These are phyloP conservation scores for Parathielavia hyrcaniae DNA, from an alignment of 495 filamentous ascomycete genomes.

Conservation along the genomic window DNA sequence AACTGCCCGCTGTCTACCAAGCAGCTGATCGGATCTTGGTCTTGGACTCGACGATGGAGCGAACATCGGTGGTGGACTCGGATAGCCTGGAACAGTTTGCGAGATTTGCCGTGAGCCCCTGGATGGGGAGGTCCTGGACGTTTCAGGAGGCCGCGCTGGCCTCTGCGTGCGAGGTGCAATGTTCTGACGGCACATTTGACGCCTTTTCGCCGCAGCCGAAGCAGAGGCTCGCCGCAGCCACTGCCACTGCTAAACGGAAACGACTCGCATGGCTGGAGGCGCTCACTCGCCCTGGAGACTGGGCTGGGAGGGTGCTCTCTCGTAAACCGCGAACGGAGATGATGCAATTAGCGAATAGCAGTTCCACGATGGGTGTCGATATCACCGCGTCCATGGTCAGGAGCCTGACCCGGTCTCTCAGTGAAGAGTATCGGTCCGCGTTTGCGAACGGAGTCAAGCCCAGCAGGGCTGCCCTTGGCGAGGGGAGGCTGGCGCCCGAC, in stretches of 20 bases:
- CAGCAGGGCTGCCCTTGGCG: background rate
- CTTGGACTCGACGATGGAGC: conserved; percentile 19
- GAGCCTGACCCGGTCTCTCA: conserved; percentile 15
- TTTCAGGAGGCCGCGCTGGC: conserved; percentile 23
- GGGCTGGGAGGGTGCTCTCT: conserved; percentile 1
- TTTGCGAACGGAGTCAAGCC: conserved; percentile 22
- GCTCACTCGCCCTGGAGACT: conserved; percentile 6
- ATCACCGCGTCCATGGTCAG: conserved; percentile 9
- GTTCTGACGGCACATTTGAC: conserved; percentile 24
- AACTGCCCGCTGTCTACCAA: conserved; percentile 21
- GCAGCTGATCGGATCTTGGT: conserved; percentile 23
- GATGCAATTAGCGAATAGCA: conserved; percentile 4
- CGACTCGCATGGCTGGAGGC: conserved; percentile 5
- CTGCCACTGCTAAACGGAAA: background rate
- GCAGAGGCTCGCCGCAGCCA: background rate
- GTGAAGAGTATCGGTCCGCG: conserved; percentile 15
- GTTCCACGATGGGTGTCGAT: conserved; percentile 5
- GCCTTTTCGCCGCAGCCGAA: conserved; percentile 11
- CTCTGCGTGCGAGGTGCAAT: conserved; percentile 21
- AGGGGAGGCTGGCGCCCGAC: conserved; percentile 11
- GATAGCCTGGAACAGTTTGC: conserved; percentile 21
- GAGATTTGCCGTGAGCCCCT: conserved; percentile 21
- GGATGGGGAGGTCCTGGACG: conserved; percentile 21
- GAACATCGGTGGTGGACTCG: conserved; percentile 15
- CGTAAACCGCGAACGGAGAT: background rate